Base-by-base conservation (phyloP, 306 rosid species). In the Datisca glomerata region DNA sequence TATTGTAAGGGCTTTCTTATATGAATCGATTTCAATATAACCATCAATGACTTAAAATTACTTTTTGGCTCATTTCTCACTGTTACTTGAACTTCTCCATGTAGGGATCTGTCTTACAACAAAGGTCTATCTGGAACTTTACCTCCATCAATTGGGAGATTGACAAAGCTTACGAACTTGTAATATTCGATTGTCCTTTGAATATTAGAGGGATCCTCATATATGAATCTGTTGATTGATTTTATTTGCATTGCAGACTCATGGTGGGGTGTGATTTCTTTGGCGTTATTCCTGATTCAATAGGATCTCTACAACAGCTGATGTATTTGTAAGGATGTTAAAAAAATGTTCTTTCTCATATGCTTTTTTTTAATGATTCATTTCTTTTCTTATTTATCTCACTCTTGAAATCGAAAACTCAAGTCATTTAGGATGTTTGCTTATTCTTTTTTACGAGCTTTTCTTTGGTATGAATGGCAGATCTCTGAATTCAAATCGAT, bases 51-150 rank as follows among this genome's bases (percentile, higher is more conserved):
- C n/a, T n/a, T n/a, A n/a, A n/a, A n/a, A n/a, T n/a, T n/a, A n/a
- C n/a, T n/a, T n/a, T n/a, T n/a, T n/a, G n/a, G n/a, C n/a, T n/a
- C n/a, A n/a, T n/a, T n/a, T n/a, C 36, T 32, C 12, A 23, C 37
- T 42, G 24, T 12, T n/a, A n/a, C n/a, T n/a, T n/a, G n/a, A 51
- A 21, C 18, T 54, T 48, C 18, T 49, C 44, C 45, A 6, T 65
- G 6, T 59, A 81, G 93, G 70, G 93, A 70, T 70, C 59, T 81
- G 31, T 76, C 93, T 45, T 66, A 65, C 72, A 81, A 81, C 51
- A 40, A 24, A 33, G 41, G 43, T 1, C 49, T 81, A 22, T 61
- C 51, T 3, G 82, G 86, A 55, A 20, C 59, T 14, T 72, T 81
- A 44, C 80, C 77, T 14, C 8, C 0, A 16, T 45, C 52, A 60